These are phyloP conservation scores for Cytospora piceae DNA, from an alignment of 2,329 filamentous ascomycete genomes.

Conservation along the genomic window DNA sequence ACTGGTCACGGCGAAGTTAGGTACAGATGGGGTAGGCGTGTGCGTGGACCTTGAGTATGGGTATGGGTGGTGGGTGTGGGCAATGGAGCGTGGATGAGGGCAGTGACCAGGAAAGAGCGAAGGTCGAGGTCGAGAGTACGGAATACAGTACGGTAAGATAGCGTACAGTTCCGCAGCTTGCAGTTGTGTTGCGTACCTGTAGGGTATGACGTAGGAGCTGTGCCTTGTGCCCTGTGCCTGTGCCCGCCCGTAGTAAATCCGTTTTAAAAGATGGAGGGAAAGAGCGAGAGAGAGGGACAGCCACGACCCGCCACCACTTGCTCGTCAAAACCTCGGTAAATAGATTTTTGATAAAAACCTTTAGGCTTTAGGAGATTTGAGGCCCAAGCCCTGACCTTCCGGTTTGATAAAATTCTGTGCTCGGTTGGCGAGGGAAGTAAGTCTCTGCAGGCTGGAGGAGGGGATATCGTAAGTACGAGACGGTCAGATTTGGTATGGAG, in stretches of 20 bases:
- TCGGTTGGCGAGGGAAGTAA: not conserved
- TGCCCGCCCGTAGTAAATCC: not conserved
- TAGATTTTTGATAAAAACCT: not conserved
- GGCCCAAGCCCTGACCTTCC: not conserved
- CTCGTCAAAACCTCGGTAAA: not conserved
- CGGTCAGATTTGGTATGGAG: not conserved
- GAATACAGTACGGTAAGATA: not conserved
- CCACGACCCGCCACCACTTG: not conserved
- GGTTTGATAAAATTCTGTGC: not conserved
- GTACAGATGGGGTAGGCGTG: not conserved
- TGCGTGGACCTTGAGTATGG: not conserved
- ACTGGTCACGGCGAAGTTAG: slow-evolving; percentile 2
- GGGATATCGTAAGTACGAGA: not conserved
- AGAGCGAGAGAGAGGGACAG: not conserved
- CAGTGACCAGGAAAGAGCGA: not conserved
- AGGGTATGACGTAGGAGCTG: slow-evolving; percentile 3
- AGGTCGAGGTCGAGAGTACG: not conserved
- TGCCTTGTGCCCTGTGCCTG: not conserved
- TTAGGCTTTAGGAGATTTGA: not conserved
- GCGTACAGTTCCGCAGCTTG: not conserved
- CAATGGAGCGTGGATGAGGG: not conserved
- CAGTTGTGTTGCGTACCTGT: not conserved
- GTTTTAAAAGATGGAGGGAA: not conserved
- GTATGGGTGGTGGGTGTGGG: not conserved
- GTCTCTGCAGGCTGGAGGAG: not conserved